These are phyloP conservation scores for Leishmania turanica DNA, from an alignment of 208 protist genomes.

Conservation along the genomic window DNA sequence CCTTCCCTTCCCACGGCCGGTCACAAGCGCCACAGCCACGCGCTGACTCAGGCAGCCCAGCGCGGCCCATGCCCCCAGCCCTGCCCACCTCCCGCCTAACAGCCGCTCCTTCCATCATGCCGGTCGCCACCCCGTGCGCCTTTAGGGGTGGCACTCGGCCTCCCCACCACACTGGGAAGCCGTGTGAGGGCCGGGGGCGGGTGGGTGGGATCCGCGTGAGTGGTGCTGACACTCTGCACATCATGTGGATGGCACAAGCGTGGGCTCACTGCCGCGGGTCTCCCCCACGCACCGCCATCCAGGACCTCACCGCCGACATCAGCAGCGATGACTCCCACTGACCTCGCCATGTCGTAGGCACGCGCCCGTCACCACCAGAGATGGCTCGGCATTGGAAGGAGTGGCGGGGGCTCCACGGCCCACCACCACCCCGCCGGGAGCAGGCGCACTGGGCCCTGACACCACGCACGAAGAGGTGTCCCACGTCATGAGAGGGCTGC, in stretches of 20 bases:
- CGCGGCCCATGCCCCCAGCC: neutral
- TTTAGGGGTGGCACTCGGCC: too few relatives aligned
- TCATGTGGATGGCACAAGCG: neutral
- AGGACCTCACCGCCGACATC: neutral
- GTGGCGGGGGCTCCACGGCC: too few relatives aligned
- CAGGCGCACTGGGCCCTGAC: too few relatives aligned
- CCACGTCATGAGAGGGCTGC: too few relatives aligned
- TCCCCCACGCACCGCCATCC: neutral
- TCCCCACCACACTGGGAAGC: neutral
- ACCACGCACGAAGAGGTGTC: too few relatives aligned
- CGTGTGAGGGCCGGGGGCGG: neutral
- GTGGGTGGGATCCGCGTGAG: neutral
- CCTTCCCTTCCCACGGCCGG: too few relatives aligned
- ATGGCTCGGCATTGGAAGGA: too few relatives aligned
- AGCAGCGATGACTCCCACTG: neutral
- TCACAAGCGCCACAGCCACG: neutral
- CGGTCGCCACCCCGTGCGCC: neutral
- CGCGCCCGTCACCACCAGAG: too few relatives aligned
- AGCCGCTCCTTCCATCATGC: neutral
- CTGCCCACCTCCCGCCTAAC: neutral
- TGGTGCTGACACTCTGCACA: neutral
- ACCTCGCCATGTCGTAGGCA: too few relatives aligned
- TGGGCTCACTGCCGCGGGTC: neutral
- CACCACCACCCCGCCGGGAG: too few relatives aligned
- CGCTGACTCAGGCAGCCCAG: neutral